Evolutionary conservation across 192 early-diverging fungal genomes (phyloP), one percentile per base, ranked within the genome.

Genomic region (Entomortierella lignicola): DNA sequence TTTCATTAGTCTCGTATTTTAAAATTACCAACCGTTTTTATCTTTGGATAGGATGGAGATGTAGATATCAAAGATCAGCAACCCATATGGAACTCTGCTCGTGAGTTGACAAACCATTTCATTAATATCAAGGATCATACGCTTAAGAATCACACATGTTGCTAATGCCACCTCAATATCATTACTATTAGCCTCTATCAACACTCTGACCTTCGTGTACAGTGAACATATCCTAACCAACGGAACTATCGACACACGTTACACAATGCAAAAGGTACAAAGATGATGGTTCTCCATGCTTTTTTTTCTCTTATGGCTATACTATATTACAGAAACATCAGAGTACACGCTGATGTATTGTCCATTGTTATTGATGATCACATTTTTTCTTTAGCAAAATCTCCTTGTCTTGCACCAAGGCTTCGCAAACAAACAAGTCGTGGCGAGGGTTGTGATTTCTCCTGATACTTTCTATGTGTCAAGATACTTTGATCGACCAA

Each of bases 181-280:
- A n/a, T n/a, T n/a, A n/a, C n/a, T n/a, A n/a, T n/a, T 55, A 79
- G 75, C 75, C 20, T 79, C 75, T 8, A 48, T 79, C 63, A 79
- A 79, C 15, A 60, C 63, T 8, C 23, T 79, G 26, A 79, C 75
- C 5, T 69, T 79, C 52, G 50, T 61, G 1, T 79, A 79, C 63
- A 70, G 56, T 29, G 75, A 79, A 56, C 68, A 66, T 50, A 52
- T 32, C 1, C 25, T 30, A 8, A 17, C 5, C 25, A 34, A 47
- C 0, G 55, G 30, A 15, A 52, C 0, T 0, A 17, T 27, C 15
- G 42, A 69, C 25, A 69, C 54, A 13, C 75, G 50, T 25, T 70
- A 65, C 34, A 66, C 75, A 11, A 43, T 70, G 25, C 61, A 64
- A 65, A 79, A 79, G 52, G 75, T 79, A 60, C 39, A 5, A 29